Conservation (phyloP, 2,329 filamentous ascomycete genomes). For the Scedosporium boydii region DNA sequence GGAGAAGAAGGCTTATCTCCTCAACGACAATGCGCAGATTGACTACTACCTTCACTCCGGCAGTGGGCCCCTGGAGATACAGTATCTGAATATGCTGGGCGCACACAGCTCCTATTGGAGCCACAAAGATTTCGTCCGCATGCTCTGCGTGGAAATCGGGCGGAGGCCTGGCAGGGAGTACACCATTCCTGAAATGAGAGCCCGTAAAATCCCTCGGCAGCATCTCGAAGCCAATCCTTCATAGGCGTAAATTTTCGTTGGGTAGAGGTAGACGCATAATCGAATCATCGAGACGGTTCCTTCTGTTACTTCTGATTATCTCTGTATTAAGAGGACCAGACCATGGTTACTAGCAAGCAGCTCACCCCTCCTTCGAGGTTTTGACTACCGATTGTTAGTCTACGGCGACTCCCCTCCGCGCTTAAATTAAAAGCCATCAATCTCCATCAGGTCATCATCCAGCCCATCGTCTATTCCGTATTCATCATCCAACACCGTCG, state of each 20-base stretch:
- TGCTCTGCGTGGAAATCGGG: constrained; percentile 83
- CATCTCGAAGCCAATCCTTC: not conserved
- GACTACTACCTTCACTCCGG: constrained; percentile 82
- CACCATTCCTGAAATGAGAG: constrained; percentile 48
- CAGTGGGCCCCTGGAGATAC: constrained; percentile 81
- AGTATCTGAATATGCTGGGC: constrained; percentile 94
- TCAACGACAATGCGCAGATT: constrained; percentile 96
- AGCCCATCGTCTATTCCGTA: constrained; percentile 41
- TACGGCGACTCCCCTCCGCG: not conserved
- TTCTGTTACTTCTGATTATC: too few species aligned
- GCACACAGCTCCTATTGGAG: constrained; percentile 95
- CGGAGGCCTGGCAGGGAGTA: constrained; percentile 57
- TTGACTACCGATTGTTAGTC: not conserved
- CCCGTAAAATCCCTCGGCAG: constrained; percentile 40
- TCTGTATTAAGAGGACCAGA: too few species aligned
- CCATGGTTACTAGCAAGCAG: too few species aligned
- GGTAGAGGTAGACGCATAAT: not conserved
- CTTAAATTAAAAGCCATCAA: constrained; percentile 21
- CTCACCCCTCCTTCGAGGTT: not conserved
- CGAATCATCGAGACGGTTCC: too few species aligned
- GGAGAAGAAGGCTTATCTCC: constrained; percentile 73
- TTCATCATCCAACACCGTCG: constrained; percentile 25
- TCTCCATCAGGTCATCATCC: constrained; percentile 47
- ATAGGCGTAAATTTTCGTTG: not conserved
- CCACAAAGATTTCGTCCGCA: constrained; percentile 75